A percentile compares a stretch with the other conserved stretches of the same genome.
Evolutionary conservation across 2,329 filamentous ascomycete species (phyloP).

Genomic region (Aspergillus ustus): DNA sequence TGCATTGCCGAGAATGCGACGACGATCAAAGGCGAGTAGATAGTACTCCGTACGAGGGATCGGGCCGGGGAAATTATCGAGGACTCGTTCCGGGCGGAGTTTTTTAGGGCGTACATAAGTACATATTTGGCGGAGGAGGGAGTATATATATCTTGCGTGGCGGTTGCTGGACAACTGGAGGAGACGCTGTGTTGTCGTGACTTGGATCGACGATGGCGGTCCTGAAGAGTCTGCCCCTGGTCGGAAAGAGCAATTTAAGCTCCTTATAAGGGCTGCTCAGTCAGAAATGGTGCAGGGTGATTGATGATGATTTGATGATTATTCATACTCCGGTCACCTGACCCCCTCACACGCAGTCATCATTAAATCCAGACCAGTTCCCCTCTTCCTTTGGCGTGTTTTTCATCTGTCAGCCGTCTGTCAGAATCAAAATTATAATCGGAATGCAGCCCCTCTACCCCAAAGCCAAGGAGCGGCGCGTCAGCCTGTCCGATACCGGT

Average conservation of each 20-base stretch:
- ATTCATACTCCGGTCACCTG: not conserved
- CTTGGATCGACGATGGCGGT: too few species aligned
- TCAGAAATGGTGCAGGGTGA: not conserved
- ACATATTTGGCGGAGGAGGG: slow-evolving; percentile 63
- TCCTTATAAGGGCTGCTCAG: not conserved
- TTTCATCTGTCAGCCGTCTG: not conserved
- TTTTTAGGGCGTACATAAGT: slow-evolving; percentile 61
- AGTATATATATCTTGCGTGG: too few species aligned
- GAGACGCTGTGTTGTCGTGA: too few species aligned
- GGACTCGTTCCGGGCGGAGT: slow-evolving; percentile 76
- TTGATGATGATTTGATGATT: slow-evolving; percentile 34
- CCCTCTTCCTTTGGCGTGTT: not conserved
- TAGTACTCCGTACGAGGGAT: slow-evolving; percentile 65
- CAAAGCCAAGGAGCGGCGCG: slow-evolving; percentile 1
- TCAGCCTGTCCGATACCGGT: slow-evolving; percentile 12
- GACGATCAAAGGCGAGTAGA: slow-evolving; percentile 76
- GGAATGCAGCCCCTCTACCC: slow-evolving; percentile 10
- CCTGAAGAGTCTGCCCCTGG: too few species aligned
- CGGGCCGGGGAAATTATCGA: slow-evolving; percentile 58
- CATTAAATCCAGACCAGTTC: not conserved
- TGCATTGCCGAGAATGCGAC: slow-evolving; percentile 86
- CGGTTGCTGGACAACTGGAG: too few species aligned
- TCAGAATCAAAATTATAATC: not conserved
- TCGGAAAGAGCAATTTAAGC: not conserved
- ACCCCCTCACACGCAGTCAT: too few species aligned